These are phyloP conservation scores for Dryadomyces quercus-mongolicae DNA, from an alignment of 2,329 filamentous ascomycete species.

Conservation along the genomic window DNA sequence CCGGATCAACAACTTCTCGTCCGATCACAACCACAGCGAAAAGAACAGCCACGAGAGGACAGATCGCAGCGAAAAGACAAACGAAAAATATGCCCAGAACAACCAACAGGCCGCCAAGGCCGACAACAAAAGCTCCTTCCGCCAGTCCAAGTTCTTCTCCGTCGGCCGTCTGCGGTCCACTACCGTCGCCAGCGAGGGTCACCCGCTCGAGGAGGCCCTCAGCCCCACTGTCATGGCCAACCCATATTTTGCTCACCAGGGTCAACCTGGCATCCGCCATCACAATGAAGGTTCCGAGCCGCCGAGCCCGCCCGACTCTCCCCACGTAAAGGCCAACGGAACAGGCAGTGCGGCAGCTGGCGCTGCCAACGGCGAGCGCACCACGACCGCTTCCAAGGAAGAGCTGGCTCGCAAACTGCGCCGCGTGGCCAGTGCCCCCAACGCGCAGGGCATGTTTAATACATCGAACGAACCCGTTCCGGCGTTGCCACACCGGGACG, in stretches of 20 bases:
- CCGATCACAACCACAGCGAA: slow-evolving; percentile 14
- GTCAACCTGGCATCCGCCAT: slow-evolving; percentile 82
- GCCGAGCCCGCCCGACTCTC: slow-evolving; percentile 84
- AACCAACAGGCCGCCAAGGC: slow-evolving; percentile 29
- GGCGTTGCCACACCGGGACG: background rate
- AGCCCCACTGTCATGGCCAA: slow-evolving; percentile 92
- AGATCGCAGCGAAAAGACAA: background rate
- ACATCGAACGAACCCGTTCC: slow-evolving; percentile 13
- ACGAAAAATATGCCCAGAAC: background rate
- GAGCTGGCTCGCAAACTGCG: slow-evolving; percentile 86
- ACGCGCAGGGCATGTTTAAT: slow-evolving; percentile 83
- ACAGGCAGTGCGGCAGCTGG: slow-evolving; percentile 18
- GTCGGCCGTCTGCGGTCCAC: slow-evolving; percentile 80
- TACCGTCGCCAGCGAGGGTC: slow-evolving; percentile 86
- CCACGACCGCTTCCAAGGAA: slow-evolving; percentile 74
- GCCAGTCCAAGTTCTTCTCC: slow-evolving; percentile 81
- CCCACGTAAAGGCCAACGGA: slow-evolving; percentile 54
- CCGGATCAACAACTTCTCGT: slow-evolving; percentile 45
- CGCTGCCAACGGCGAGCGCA: slow-evolving; percentile 53
- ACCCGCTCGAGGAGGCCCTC: slow-evolving; percentile 74
- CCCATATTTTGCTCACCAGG: slow-evolving; percentile 95
- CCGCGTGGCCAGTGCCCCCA: slow-evolving; percentile 90
- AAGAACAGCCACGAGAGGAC: background rate
- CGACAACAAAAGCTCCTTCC: slow-evolving; percentile 56
- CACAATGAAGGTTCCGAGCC: slow-evolving; percentile 91